Conservation (phyloP, 768 basidiomycete genomes). For the Filobasidium floriforme region DNA sequence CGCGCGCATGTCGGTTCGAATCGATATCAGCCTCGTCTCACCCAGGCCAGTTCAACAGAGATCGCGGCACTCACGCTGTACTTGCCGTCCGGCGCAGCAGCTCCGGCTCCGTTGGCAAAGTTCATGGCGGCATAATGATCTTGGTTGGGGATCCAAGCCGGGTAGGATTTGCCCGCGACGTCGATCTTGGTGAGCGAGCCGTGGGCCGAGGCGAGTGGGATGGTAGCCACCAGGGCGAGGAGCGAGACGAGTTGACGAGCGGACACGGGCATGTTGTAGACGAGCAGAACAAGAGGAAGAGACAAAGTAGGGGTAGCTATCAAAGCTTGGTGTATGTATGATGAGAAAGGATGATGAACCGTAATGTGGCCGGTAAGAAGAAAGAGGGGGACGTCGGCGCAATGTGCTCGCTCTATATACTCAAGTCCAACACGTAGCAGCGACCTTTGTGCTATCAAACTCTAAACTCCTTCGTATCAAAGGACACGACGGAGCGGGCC, state of each 20-base stretch:
- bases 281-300: not conserved
- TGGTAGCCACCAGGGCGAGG: not conserved
- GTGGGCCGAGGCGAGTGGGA: not conserved
- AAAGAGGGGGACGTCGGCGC: not conserved
- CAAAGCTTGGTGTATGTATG: not conserved
- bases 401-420: not conserved
- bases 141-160: not conserved
- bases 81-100: not conserved
- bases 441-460: too few species aligned
- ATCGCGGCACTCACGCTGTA: constrained; percentile 3
- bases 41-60: not conserved
- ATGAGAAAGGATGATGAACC: not conserved
- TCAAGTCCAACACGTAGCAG: too few species aligned
- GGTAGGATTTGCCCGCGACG: not conserved
- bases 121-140: constrained; percentile 6
- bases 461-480: too few species aligned
- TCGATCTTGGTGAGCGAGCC: not conserved
- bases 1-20: too few species aligned
- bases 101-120: not conserved
- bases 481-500: too few species aligned
- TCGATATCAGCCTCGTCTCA: not conserved
- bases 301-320: not conserved
- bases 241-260: not conserved
- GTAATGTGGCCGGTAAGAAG: not conserved
- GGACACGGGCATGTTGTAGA: not conserved